Evolutionary conservation across 179 eudicot genomes (phyloP), one percentile per base, ranked within the genome.

Genomic region (Beta corolliflora): DNA sequence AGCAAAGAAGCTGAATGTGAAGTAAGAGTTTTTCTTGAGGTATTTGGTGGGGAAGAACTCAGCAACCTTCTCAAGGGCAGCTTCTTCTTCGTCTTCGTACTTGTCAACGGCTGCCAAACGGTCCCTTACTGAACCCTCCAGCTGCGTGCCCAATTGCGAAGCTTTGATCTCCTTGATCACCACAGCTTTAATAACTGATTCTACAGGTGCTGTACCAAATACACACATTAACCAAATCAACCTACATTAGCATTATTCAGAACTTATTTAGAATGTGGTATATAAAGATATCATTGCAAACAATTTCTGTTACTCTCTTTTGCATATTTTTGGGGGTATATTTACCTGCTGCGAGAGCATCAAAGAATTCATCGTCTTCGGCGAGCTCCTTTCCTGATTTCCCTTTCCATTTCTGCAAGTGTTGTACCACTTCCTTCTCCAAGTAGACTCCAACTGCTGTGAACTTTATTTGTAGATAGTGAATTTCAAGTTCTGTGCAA

Each of bases 91-190:
- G 3, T 96, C 99, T 72, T 96, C 99, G 15, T 92, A 96, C 83
- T 92, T 94, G 77, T 96, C 99, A 23, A 74, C 89, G 2, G 87
- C 97, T 13, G 92, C 98, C 86, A 96, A 80, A 13, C 98, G 93
- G 78, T 96, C 99, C 87, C 99, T 90, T 15, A 96, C 94, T 3
- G 98, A 86, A n/a, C 94, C 89, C 90, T 96, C 98, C 5, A 94
- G 87, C 89, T 91, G 96, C 6, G 92, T 89, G 0, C 97, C 99
- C n/a, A 90, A 92, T 74, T 96, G 98, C 2, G 98, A 90, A 11
- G 98, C 99, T 87, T 96, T 96, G 69, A 96, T 96, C 91, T 96
- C 99, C 88, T 96, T 96, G 72, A 96, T 96, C 87, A 93, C 99
- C 82, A 94, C 99, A 58, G 94, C 94, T 76, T 96, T 86, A 82